Percentiles rank a stretch among this genome's conserved stretches.
Conservation (phyloP, 2,329 filamentous ascomycete species). For the Trichoderma semiorbis region DNA sequence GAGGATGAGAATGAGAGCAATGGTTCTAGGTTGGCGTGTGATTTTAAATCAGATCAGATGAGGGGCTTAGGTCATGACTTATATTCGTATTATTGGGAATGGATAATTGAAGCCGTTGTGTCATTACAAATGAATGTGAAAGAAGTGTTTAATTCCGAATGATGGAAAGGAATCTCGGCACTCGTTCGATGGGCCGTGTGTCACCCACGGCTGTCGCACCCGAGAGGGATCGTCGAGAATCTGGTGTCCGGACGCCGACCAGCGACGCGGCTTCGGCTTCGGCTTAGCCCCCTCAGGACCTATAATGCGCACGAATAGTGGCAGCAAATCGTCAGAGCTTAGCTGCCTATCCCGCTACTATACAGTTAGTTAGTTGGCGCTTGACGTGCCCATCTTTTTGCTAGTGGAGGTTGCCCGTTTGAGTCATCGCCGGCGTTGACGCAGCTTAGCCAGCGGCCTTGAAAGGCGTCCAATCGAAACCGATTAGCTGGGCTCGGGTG, state of each 20-base stretch:
- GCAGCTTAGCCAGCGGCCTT: neutral
- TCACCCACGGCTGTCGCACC: neutral
- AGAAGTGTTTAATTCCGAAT: neutral
- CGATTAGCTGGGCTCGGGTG: neutral
- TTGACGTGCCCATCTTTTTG: neutral
- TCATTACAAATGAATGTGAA: neutral
- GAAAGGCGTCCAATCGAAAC: neutral
- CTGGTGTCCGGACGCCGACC: neutral
- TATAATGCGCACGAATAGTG: neutral
- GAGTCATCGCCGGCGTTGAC: neutral
- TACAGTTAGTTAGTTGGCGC: neutral
- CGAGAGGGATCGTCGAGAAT: neutral
- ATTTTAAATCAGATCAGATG: neutral
- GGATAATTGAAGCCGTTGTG: neutral
- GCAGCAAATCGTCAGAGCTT: neutral
- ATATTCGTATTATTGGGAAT: neutral
- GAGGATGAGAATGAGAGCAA: neutral
- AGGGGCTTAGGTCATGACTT: neutral
- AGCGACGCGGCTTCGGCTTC: conserved; percentile 7
- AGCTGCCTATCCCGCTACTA: neutral
- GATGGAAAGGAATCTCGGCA: neutral
- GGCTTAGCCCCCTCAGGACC: neutral
- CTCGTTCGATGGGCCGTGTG: neutral
- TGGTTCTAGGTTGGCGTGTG: neutral
- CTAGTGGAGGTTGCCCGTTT: neutral